phyloP scores from a whole-genome alignment of 306 rosid species.

The Malus sylvestris region DNA sequence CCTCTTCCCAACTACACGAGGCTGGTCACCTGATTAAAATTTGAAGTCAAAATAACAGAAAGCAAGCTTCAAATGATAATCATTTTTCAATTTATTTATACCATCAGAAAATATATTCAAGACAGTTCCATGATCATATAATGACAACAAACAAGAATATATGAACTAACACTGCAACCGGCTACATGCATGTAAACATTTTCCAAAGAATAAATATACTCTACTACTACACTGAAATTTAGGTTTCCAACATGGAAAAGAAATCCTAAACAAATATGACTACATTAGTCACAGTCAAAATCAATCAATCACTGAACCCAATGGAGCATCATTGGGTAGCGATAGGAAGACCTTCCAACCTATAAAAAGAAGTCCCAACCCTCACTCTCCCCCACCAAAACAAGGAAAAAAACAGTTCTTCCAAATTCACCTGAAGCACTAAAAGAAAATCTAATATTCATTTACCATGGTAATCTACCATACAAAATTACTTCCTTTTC shows the following conservation, averaged over 20 bases:
- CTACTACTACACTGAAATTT: neutral
- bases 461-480: no score
- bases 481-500: no score
- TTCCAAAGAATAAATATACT: neutral
- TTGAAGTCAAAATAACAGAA: constrained; percentile 17
- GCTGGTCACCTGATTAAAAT: constrained; percentile 47
- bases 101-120: neutral
- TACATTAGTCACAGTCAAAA: neutral
- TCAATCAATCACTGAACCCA: neutral
- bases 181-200: neutral
- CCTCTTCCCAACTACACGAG: constrained; percentile 75
- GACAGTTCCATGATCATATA: neutral
- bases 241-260: neutral
- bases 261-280: neutral
- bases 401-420: neutral
- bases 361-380: neutral
- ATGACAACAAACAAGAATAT: neutral
- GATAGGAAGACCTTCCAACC: neutral
- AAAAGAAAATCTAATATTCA: no score
- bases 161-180: neutral
- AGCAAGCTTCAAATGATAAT: constrained; percentile 6
- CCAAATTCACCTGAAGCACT: neutral
- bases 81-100: neutral
- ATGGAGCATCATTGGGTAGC: neutral
- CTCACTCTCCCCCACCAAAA: neutral